phyloP scores from a whole-genome alignment of 129 eudicot genomes.

The Erigeron canadensis region DNA sequence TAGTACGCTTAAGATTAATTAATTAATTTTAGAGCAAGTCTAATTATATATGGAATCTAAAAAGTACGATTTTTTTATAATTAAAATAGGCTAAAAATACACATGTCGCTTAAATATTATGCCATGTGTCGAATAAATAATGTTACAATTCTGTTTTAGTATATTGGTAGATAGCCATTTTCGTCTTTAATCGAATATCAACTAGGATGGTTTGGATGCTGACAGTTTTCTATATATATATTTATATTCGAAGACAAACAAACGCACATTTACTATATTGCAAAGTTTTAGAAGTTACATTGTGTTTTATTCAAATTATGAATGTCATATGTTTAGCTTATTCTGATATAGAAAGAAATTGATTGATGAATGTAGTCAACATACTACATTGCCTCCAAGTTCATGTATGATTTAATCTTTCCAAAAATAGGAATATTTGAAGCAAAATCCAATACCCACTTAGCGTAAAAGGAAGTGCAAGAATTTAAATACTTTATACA shows the following conservation, averaged over 20 bases:
- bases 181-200: background rate
- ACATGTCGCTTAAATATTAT: too few species aligned
- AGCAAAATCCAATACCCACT: constrained; percentile 16
- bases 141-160: too few species aligned
- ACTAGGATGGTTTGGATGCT: background rate
- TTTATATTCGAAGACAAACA: background rate
- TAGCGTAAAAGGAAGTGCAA: constrained; percentile 2
- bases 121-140: too few species aligned
- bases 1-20: too few species aligned
- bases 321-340: constrained; percentile 11
- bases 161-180: too few species aligned
- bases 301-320: constrained; percentile 9
- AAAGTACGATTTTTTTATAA: too few species aligned
- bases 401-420: constrained; percentile 20
- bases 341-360: constrained; percentile 3
- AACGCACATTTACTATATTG: background rate
- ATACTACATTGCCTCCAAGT: constrained; percentile 20
- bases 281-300: background rate
- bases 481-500: constrained; percentile 4
- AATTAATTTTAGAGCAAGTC: too few species aligned
- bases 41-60: too few species aligned
- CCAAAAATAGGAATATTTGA: constrained; percentile 1
- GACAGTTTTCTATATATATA: background rate
- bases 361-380: background rate
- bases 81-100: too few species aligned